A percentile compares a stretch with the other conserved stretches of the same genome.
These are phyloP conservation scores for Colletotrichum siamense DNA, from an alignment of 2,329 filamentous ascomycete species.

Conservation along the genomic window DNA sequence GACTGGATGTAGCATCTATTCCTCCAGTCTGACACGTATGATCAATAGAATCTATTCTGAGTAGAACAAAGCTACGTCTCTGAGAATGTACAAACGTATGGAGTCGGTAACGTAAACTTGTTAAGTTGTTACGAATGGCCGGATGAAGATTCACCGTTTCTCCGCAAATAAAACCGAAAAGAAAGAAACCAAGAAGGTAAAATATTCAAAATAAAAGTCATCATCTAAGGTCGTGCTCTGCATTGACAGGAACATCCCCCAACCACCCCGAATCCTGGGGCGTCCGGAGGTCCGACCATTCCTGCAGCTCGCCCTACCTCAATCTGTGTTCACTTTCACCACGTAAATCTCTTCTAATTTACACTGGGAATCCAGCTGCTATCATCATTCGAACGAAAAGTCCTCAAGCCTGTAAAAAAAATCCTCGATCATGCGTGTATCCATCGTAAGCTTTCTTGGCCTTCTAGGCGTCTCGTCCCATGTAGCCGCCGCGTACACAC, in stretches of 20 bases:
- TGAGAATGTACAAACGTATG: too few relatives aligned
- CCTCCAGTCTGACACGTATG: too few relatives aligned
- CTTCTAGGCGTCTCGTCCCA: background rate
- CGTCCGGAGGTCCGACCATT: background rate
- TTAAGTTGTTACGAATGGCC: too few relatives aligned
- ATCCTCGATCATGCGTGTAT: background rate
- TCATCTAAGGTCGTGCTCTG: background rate
- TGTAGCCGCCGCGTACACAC: background rate
- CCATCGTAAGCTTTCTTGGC: background rate
- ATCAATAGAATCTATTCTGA: too few relatives aligned
- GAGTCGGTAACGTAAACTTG: too few relatives aligned
- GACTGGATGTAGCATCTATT: too few relatives aligned
- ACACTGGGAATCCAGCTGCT: fast-evolving
- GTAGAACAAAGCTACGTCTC: too few relatives aligned
- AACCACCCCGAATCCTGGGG: background rate
- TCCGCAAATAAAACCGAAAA: too few relatives aligned
- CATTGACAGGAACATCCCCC: background rate
- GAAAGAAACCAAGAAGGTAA: background rate
- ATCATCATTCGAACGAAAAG: background rate
- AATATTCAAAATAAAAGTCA: background rate
- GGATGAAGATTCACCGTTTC: too few relatives aligned
- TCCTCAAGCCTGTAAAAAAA: background rate
- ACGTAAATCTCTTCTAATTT: fast-evolving
- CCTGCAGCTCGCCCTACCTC: background rate
- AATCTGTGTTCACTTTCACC: background rate